Evolutionary conservation across 1,139 yeast species (phyloP).

Genomic region (Yamadazyma atmosphaerica): DNA sequence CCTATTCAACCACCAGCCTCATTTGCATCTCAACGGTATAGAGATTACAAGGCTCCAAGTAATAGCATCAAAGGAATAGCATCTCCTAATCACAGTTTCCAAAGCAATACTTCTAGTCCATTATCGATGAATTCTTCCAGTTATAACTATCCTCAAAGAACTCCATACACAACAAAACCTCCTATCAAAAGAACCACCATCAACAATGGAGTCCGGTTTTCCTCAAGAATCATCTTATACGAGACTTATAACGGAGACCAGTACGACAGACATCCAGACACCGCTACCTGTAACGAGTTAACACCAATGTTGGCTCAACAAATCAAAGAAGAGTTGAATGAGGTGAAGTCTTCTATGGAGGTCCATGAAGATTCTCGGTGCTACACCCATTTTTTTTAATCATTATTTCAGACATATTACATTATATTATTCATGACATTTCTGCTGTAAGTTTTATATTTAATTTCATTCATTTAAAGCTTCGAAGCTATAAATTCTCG

Average conservation of each 20-base stretch:
- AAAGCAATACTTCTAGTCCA: conserved; percentile 17
- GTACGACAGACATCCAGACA: conserved; percentile 91
- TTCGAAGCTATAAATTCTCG: neutral
- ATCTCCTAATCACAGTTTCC: conserved; percentile 3
- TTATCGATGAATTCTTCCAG: conserved; percentile 23
- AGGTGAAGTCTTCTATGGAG: conserved; percentile 75
- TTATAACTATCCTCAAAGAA: conserved; percentile 1
- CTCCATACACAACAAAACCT: conserved; percentile 21
- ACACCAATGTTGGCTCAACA: conserved; percentile 87
- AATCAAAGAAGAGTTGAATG: conserved; percentile 84
- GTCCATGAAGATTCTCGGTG: conserved; percentile 76
- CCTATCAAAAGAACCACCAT: conserved; percentile 17
- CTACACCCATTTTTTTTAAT: conserved; percentile 77
- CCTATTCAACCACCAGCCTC: conserved; percentile 9
- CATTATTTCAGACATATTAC: no score
- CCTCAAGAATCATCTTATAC: conserved; percentile 79
- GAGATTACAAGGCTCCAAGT: neutral
- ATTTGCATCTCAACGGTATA: conserved; percentile 5
- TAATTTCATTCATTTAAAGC: no score
- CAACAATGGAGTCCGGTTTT: conserved; percentile 59
- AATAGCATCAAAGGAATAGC: conserved; percentile 1
- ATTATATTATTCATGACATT: no score
- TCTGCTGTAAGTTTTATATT: neutral
- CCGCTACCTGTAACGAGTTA: conserved; percentile 89
- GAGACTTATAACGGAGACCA: conserved; percentile 85